Evolutionary conservation across 2,329 filamentous ascomycete genomes (phyloP), one percentile per base, ranked within the genome.

Genomic region (Trichoderma guizhouense): DNA sequence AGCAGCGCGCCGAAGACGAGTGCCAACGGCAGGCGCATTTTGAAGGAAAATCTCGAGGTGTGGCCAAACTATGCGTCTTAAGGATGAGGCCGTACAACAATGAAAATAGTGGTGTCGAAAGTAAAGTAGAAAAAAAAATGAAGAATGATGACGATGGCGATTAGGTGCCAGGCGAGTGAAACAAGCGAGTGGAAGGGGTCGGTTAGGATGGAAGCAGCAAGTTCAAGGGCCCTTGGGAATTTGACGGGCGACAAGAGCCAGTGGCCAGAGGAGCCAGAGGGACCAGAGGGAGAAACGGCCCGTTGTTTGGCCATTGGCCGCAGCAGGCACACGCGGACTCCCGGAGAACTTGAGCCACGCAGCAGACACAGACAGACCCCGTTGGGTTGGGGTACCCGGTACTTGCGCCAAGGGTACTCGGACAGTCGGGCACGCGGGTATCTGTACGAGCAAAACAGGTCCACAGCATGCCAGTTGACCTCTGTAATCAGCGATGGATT

Each of bases 1-100:
- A 77, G 72, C 28, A 75, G 71, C 68, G 74, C 73, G 66, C 75
- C 74, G 71, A 79, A 72, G 71, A 73, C 72, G 66, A 78, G 67
- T 55, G 72, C 74, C 72, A 71, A 73, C 36, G 71, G 72, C 60
- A 76, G 67, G 58, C 75, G 76, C 76, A 78, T 78, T 30, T 7
- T 72, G 32, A 60, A 32, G 28, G 39, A 21, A 34, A 11, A 34
- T 24, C 57, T 30, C 21, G 24, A 28, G 53, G 58, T 11, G 32
- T 39, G 39, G 57, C 60, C 66, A 69, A 62, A 61, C 66, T 69
- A 53, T 61, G 66, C 26, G 39, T 34, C 30, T 12, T 9, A 34
- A 61, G 47, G 3, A 34, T 61, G 28, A 69, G 26, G 39, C 66
- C 66, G 61, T 69, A 53, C 36, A 69, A 36, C 5, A 60, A n/a